These are phyloP conservation scores for Zygosaccharomyces bisporus DNA, from an alignment of 805 yeast species.

Conservation along the genomic window DNA sequence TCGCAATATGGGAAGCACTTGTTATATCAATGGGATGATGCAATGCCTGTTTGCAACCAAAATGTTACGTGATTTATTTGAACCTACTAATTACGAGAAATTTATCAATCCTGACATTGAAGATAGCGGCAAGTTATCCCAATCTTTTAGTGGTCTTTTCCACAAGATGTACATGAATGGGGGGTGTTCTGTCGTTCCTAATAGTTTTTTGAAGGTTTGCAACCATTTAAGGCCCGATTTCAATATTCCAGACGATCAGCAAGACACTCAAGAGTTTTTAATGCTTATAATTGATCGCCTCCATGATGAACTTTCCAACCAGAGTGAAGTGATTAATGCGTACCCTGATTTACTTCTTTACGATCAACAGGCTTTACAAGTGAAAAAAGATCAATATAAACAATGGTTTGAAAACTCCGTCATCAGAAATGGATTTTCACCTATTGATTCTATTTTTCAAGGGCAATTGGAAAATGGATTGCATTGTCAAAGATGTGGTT, in stretches of 20 bases:
- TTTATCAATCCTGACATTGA: constrained; percentile 38
- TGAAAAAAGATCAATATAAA: constrained; percentile 47
- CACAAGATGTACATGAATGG: constrained; percentile 57
- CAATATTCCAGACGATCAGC: constrained; percentile 69
- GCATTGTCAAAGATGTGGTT: constrained; percentile 62
- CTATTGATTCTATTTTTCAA: constrained; percentile 62
- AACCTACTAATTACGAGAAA: constrained; percentile 42
- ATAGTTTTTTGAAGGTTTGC: constrained; percentile 53
- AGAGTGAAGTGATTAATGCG: constrained; percentile 37
- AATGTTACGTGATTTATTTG: constrained; percentile 48
- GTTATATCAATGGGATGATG: constrained; percentile 70
- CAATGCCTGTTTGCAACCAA: constrained; percentile 62
- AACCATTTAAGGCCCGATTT: constrained; percentile 59
- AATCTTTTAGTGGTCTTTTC: constrained; percentile 52
- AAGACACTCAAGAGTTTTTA: constrained; percentile 76
- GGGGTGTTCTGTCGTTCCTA: constrained; percentile 60
- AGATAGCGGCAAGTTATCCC: constrained; percentile 38
- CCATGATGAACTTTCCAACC: constrained; percentile 58
- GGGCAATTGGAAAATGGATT: constrained; percentile 68
- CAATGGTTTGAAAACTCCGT: constrained; percentile 57
- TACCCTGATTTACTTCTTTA: constrained; percentile 39
- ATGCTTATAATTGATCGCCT: constrained; percentile 61
- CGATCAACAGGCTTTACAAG: constrained; percentile 29
- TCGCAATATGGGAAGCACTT: constrained; percentile 66
- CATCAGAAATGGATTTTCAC: constrained; percentile 59